Percentiles rank a stretch among this genome's conserved stretches.
phyloP scores from a whole-genome alignment of 1,139 yeast species.

The Nakaseomyces bracarensis region DNA sequence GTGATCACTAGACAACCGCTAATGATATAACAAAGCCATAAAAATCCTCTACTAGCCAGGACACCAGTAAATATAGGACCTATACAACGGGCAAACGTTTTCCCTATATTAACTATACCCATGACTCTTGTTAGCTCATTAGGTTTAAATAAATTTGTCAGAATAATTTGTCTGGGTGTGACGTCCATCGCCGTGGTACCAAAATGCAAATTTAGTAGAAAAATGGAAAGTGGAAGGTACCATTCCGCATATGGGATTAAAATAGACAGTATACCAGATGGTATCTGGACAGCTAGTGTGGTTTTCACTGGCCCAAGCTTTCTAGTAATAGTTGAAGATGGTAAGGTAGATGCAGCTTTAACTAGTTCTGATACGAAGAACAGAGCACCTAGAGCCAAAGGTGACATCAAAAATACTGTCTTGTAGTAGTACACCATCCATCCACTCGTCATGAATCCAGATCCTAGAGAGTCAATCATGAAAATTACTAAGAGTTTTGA shows the following conservation, averaged over 20 bases:
- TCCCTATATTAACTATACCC: slow-evolving; percentile 80
- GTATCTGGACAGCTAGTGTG: slow-evolving; percentile 67
- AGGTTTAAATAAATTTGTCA: slow-evolving; percentile 57
- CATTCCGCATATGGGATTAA: slow-evolving; percentile 40
- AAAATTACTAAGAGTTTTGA: slow-evolving; percentile 46
- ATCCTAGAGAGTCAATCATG: slow-evolving; percentile 70
- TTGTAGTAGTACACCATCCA: slow-evolving; percentile 79
- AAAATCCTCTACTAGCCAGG: slow-evolving; percentile 45
- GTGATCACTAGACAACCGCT: slow-evolving; percentile 46
- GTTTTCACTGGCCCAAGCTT: slow-evolving; percentile 71
- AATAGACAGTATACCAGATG: slow-evolving; percentile 62
- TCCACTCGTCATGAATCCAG: slow-evolving; percentile 79
- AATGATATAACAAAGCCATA: slow-evolving; percentile 54
- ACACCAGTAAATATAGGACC: slow-evolving; percentile 78
- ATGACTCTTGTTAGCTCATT: slow-evolving; percentile 64
- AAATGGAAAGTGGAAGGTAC: slow-evolving; percentile 23
- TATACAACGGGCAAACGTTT: slow-evolving; percentile 72
- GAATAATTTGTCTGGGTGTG: slow-evolving; percentile 75
- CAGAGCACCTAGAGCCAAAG: slow-evolving; percentile 39
- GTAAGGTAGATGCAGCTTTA: slow-evolving; percentile 56
- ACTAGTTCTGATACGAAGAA: slow-evolving; percentile 54
- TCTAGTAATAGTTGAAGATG: slow-evolving; percentile 56
- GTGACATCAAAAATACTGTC: slow-evolving; percentile 27
- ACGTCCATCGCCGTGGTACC: slow-evolving; percentile 74
- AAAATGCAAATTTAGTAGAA: slow-evolving; percentile 28